phyloP scores from a whole-genome alignment of 805 yeast genomes.

The Candida verbasci region DNA sequence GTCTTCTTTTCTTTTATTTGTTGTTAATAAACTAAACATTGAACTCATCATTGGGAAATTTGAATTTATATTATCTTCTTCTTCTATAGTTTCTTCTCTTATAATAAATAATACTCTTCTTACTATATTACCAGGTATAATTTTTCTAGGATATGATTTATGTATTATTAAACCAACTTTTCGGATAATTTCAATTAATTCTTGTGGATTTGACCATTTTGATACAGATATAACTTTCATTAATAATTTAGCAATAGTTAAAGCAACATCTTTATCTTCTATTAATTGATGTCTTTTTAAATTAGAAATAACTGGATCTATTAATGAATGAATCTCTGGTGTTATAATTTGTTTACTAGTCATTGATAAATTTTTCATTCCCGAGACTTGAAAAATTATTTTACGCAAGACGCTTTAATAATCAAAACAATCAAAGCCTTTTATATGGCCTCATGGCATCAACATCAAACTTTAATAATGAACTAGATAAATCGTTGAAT shows the following conservation, averaged over 20 bases:
- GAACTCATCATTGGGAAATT: conserved; percentile 63
- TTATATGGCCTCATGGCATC: neutral
- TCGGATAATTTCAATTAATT: conserved; percentile 67
- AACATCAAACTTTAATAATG: conserved; percentile 17
- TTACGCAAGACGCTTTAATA: too few species aligned
- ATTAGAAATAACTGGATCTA: conserved; percentile 40
- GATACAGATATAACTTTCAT: conserved; percentile 87
- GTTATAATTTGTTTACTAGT: conserved; percentile 10
- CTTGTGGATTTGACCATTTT: conserved; percentile 73
- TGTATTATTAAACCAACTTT: conserved; percentile 65
- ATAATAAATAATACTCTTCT: conserved; percentile 83
- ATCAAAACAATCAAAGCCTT: too few species aligned
- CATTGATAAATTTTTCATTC: neutral
- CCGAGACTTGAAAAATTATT: neutral
- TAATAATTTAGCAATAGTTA: conserved; percentile 80
- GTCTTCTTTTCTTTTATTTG: conserved; percentile 27
- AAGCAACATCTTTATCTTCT: conserved; percentile 79
- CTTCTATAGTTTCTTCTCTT: conserved; percentile 82
- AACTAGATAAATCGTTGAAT: conserved; percentile 18
- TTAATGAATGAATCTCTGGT: conserved; percentile 30
- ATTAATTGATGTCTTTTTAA: conserved; percentile 80
- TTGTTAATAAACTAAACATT: conserved; percentile 81
- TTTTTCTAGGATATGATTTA: conserved; percentile 84
- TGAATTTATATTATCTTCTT: conserved; percentile 51
- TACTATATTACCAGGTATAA: conserved; percentile 85